Evolutionary conservation across 768 basidiomycete species (phyloP).

Genomic region (Aureoboletus auriporus): DNA sequence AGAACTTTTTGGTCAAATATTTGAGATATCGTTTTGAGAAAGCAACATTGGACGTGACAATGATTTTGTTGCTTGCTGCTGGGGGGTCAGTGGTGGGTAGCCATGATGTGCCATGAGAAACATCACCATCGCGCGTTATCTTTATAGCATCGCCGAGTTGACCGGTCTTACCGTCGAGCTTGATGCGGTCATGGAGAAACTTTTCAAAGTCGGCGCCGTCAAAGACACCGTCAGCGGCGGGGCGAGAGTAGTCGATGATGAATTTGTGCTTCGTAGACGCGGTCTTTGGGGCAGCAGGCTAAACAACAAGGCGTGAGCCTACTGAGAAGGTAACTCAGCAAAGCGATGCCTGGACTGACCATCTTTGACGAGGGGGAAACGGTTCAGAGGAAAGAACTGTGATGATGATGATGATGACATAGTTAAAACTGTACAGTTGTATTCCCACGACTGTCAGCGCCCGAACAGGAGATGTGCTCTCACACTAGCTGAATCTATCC

Average conservation of each 20-base stretch:
- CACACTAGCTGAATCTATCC: conserved; percentile 18
- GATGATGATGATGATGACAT: background rate
- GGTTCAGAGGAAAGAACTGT: too few species aligned
- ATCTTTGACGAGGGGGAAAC: conserved; percentile 40
- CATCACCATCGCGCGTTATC: conserved; percentile 76
- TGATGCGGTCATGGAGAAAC: conserved; percentile 90
- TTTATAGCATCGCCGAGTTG: conserved; percentile 89
- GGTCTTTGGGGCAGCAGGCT: conserved; percentile 57
- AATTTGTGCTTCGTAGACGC: conserved; percentile 68
- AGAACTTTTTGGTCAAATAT: conserved; percentile 98
- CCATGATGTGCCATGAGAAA: conserved; percentile 14
- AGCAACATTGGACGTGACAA: conserved; percentile 79
- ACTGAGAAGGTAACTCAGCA: conserved; percentile 92
- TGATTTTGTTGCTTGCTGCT: conserved; percentile 75
- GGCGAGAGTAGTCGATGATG: conserved; percentile 81
- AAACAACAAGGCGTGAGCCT: conserved; percentile 60
- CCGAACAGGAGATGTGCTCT: conserved; percentile 8
- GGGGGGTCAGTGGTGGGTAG: background rate
- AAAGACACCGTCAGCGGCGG: conserved; percentile 61
- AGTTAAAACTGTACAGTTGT: conserved; percentile 50
- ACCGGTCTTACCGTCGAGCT: conserved; percentile 89
- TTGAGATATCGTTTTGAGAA: conserved; percentile 98
- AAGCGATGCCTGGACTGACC: conserved; percentile 77
- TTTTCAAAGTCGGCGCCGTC: conserved; percentile 73
- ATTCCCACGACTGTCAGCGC: conserved; percentile 16